Evolutionary conservation across 2,329 filamentous ascomycete genomes (phyloP).

Genomic region (Aureobasidium sp.): DNA sequence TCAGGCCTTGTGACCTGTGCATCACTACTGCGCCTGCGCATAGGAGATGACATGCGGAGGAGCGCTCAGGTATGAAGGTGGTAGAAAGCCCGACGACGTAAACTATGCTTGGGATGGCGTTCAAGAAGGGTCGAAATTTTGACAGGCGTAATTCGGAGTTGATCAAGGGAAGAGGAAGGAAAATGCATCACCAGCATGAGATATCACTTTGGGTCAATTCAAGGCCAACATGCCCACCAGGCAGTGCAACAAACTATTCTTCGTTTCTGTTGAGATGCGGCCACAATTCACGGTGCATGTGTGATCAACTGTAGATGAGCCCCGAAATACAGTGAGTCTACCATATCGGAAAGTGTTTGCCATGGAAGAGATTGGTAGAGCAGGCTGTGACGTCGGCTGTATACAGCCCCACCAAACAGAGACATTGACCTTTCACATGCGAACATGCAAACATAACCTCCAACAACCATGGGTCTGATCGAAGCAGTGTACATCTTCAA

Average conservation of each 20-base stretch:
- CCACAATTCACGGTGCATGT: no score
- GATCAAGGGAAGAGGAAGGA: neutral
- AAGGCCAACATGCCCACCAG: neutral
- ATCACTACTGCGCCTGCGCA: no score
- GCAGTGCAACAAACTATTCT: neutral
- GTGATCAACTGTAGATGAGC: no score
- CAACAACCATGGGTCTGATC: slow-evolving; percentile 56
- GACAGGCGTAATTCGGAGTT: slow-evolving; percentile 9
- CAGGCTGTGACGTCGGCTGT: slow-evolving; percentile 7
- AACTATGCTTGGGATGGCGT: slow-evolving; percentile 6
- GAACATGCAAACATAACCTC: neutral
- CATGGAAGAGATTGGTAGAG: no score
- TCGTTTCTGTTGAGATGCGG: neutral
- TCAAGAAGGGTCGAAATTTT: neutral
- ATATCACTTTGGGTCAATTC: neutral
- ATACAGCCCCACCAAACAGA: neutral
- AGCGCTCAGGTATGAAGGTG: neutral
- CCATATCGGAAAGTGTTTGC: no score
- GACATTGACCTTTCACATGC: slow-evolving; percentile 14
- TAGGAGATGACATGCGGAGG: no score
- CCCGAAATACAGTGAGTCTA: no score
- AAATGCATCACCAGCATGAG: neutral
- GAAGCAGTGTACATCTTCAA: slow-evolving; percentile 97
- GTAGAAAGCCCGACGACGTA: neutral
- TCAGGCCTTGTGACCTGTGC: no score